A percentile compares a stretch with the other conserved stretches of the same genome.
Evolutionary conservation across 345 rosid genomes (phyloP).

Genomic region (Laguncularia racemosa): DNA sequence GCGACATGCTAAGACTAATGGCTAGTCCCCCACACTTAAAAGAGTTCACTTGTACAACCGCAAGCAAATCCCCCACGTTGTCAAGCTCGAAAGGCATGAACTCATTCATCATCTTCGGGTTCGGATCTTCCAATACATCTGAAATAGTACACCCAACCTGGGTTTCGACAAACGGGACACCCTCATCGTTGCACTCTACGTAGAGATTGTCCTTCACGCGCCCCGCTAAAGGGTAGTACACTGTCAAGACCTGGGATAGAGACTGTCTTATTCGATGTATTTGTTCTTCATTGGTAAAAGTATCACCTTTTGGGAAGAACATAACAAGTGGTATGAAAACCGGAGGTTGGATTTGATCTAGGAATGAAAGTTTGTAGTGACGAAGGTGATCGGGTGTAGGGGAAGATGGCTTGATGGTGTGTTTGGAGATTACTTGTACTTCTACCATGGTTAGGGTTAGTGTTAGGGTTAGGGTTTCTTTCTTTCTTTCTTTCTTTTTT

Average conservation of each 20-base stretch:
- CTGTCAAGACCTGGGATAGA: conserved; percentile 13
- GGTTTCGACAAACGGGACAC: conserved; percentile 20
- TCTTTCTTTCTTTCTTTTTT: too few species aligned
- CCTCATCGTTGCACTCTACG: conserved; percentile 28
- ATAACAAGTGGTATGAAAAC: conserved; percentile 23
- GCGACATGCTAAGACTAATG: conserved; percentile 23
- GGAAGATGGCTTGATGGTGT: conserved; percentile 28
- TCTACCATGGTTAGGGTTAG: conserved; percentile 9
- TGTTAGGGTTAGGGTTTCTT: too few species aligned
- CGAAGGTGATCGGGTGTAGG: conserved; percentile 30
- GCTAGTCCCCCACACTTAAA: conserved; percentile 42
- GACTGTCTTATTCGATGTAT: conserved; percentile 13
- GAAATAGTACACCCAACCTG: conserved; percentile 10
- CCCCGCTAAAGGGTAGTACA: conserved; percentile 27
- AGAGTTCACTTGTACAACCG: conserved; percentile 17
- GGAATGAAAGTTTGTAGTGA: conserved; percentile 25
- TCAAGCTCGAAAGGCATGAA: conserved; percentile 16
- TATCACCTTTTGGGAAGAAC: conserved; percentile 18
- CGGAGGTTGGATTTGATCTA: conserved; percentile 30
- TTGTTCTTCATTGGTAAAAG: conserved; percentile 2
- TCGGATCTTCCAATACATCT: conserved; percentile 11
- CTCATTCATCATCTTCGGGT: conserved; percentile 11
- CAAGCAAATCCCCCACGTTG: conserved; percentile 5
- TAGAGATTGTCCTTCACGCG: conserved; percentile 21
- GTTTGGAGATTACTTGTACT: conserved; percentile 16